Conservation (phyloP, 2,329 filamentous ascomycete genomes). For the Claviceps africana region DNA sequence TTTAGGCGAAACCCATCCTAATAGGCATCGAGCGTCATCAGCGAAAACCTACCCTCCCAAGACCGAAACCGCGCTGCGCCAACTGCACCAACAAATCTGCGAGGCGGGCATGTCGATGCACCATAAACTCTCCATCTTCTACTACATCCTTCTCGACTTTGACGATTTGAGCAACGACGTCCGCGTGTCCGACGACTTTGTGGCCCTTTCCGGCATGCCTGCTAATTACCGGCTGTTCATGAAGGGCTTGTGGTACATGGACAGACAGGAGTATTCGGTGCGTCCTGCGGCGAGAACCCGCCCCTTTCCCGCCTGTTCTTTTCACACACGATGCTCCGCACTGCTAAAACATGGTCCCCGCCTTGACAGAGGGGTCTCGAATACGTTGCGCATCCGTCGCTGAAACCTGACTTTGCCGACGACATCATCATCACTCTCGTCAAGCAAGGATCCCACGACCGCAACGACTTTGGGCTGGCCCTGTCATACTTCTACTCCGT, state of each 20-base stretch:
- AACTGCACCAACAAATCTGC: slow-evolving; percentile 57
- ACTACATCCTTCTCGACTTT: slow-evolving; percentile 70
- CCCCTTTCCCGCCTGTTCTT: no score
- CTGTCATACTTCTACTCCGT: slow-evolving; percentile 69
- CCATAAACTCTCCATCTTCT: slow-evolving; percentile 71
- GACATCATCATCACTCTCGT: slow-evolving; percentile 63
- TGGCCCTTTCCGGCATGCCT: slow-evolving; percentile 50
- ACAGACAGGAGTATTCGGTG: slow-evolving; percentile 55
- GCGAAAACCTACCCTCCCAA: slow-evolving; percentile 62
- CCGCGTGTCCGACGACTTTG: slow-evolving; percentile 42
- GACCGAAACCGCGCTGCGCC: slow-evolving; percentile 50
- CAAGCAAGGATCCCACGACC: slow-evolving; percentile 33
- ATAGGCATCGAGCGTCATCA: slow-evolving; percentile 2
- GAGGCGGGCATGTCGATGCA: slow-evolving; percentile 50
- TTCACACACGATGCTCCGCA: neutral
- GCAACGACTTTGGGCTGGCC: slow-evolving; percentile 48
- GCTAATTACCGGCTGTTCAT: slow-evolving; percentile 68
- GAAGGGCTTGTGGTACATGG: slow-evolving; percentile 69
- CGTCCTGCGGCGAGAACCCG: neutral
- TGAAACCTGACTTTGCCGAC: slow-evolving; percentile 69
- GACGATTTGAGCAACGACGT: slow-evolving; percentile 38
- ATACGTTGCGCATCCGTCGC: slow-evolving; percentile 63
- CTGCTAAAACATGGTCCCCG: neutral
- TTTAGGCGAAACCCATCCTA: neutral
- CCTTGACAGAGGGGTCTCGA: slow-evolving; percentile 50